Conservation (phyloP, 495 filamentous ascomycete genomes). For the Neurospora sp. region DNA sequence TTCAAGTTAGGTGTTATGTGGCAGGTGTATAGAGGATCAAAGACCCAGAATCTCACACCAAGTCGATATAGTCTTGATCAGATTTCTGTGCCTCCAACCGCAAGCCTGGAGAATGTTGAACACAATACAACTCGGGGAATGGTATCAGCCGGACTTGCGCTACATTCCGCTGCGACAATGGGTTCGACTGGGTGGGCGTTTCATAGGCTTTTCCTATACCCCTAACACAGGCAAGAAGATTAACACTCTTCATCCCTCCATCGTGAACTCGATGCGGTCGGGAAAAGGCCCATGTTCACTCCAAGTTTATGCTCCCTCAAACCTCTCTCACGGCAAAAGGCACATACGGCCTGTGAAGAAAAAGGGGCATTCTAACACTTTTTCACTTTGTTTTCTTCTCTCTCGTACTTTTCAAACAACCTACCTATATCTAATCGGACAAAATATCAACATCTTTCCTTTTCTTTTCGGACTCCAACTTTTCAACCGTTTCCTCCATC, state of each 20-base stretch:
- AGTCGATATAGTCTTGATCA: background rate
- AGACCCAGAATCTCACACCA: background rate
- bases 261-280: background rate
- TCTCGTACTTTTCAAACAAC: background rate
- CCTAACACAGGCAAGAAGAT: background rate
- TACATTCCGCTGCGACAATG: background rate
- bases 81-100: background rate
- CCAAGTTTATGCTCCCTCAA: background rate
- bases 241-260: background rate
- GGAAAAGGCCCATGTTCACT: background rate
- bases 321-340: background rate
- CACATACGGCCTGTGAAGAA: background rate
- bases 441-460: background rate
- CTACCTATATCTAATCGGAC: background rate
- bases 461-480: background rate
- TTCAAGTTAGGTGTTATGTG: background rate
- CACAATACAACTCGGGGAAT: background rate
- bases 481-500: background rate
- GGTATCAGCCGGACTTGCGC: background rate
- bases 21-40: background rate
- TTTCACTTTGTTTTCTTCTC: background rate
- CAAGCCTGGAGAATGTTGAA: background rate
- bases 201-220: background rate
- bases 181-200: background rate
- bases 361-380: background rate